Percentiles rank a stretch among this genome's conserved stretches.
Conservation (phyloP, 129 eudicot species). For the Mikania micrantha region DNA sequence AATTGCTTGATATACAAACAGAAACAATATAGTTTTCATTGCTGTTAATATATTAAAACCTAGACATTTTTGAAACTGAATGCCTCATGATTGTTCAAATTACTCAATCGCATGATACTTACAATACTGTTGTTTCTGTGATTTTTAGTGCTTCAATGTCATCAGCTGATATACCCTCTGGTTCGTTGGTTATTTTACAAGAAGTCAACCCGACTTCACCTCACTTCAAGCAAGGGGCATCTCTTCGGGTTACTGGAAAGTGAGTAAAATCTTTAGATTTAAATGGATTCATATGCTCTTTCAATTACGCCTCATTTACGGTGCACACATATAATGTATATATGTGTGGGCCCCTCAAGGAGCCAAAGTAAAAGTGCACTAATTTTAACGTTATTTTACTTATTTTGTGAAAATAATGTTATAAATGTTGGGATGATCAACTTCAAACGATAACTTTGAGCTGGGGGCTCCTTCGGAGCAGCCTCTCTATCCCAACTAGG, state of each 20-base stretch:
- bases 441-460: too few species aligned
- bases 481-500: too few species aligned
- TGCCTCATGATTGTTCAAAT: background rate
- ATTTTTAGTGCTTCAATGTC: slow-evolving; percentile 38
- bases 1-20: background rate
- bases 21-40: background rate
- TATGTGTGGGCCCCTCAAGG: too few species aligned
- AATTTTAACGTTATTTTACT: too few species aligned
- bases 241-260: slow-evolving; percentile 89
- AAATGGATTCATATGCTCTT: background rate
- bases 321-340: too few species aligned
- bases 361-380: too few species aligned
- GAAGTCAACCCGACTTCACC: slow-evolving; percentile 63
- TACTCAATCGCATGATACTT: slow-evolving; percentile 1
- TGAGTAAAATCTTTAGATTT: slow-evolving; percentile 31
- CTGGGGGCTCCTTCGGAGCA: too few species aligned
- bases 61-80: background rate
- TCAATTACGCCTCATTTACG: too few species aligned
- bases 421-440: too few species aligned
- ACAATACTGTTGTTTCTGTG: background rate
- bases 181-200: slow-evolving; percentile 64
- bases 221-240: slow-evolving; percentile 63
- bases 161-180: slow-evolving; percentile 45
- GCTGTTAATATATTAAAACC: background rate
- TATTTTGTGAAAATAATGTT: too few species aligned